phyloP scores from a whole-genome alignment of 2,329 filamentous ascomycete genomes.

The Fusarium sp. region DNA sequence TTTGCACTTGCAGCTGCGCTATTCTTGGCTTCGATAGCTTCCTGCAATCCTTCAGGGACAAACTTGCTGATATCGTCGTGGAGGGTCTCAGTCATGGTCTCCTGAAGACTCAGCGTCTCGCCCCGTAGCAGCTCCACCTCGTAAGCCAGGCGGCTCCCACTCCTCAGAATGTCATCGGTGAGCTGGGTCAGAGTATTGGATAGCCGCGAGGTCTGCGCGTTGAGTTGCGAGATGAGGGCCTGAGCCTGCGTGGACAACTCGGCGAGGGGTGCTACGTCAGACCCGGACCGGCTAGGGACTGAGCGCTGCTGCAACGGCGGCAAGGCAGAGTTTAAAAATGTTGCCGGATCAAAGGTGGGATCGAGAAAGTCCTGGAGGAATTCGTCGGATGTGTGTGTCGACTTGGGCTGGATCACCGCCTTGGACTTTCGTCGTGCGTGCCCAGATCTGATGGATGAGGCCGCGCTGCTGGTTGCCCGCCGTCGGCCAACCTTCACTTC shows the following conservation, averaged over 20 bases:
- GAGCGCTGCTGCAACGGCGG: constrained; percentile 67
- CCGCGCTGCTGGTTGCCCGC: constrained; percentile 57
- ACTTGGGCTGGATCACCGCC: constrained; percentile 57
- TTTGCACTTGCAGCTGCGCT: constrained; percentile 23
- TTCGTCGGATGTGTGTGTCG: constrained; percentile 72
- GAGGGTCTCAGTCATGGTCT: constrained; percentile 76
- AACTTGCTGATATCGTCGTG: constrained; percentile 77
- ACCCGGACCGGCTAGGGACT: constrained; percentile 35
- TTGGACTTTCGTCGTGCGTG: constrained; percentile 53
- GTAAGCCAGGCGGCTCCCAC: constrained; percentile 86
- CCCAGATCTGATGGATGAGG: constrained; percentile 51
- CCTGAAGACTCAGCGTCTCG: constrained; percentile 80
- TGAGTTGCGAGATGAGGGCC: constrained; percentile 83
- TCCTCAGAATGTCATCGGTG: constrained; percentile 92
- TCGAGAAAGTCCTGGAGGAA: constrained; percentile 77
- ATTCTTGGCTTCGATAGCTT: constrained; percentile 42
- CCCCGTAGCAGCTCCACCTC: constrained; percentile 93
- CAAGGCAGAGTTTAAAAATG: constrained; percentile 82
- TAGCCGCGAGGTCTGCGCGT: constrained; percentile 83
- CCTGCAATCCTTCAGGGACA: constrained; percentile 61
- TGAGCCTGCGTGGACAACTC: constrained; percentile 84
- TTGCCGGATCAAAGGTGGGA: constrained; percentile 79
- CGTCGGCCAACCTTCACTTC: constrained; percentile 50
- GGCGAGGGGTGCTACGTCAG: constrained; percentile 66
- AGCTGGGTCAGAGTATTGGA: constrained; percentile 83